Evolutionary conservation across 176 grass and related monocot genomes (phyloP).

Genomic region (Echinochloa phyllopogon): DNA sequence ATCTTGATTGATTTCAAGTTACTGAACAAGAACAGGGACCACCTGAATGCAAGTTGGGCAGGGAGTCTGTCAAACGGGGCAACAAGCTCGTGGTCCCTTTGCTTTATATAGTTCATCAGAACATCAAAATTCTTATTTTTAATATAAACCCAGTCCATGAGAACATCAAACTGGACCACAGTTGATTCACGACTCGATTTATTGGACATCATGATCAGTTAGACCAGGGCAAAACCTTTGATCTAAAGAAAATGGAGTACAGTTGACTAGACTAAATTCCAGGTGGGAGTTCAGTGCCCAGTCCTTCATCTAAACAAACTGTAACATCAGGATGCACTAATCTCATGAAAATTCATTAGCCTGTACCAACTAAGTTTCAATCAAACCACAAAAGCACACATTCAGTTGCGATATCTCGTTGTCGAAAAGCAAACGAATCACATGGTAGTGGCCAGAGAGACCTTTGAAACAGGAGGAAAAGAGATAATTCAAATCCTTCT

Average conservation of each 20-base stretch:
- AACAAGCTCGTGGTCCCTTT: too few relatives aligned
- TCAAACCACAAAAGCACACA: not conserved
- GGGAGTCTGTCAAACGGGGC: not conserved
- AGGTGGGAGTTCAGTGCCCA: not conserved
- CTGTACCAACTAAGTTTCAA: not conserved
- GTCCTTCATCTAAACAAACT: not conserved
- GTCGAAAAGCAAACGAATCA: not conserved
- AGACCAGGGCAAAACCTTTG: not conserved
- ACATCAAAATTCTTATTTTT: not conserved
- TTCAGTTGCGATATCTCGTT: not conserved
- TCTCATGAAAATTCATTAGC: not conserved
- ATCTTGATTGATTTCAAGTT: slow-evolving; percentile 18
- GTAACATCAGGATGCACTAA: too few relatives aligned
- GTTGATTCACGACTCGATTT: not conserved
- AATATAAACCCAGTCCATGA: not conserved
- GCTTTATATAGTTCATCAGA: not conserved
- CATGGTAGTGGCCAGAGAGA: not conserved
- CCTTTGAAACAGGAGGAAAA: not conserved
- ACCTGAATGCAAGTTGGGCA: slow-evolving; percentile 10
- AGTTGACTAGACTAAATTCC: not conserved
- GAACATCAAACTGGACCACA: not conserved
- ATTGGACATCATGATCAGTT: not conserved
- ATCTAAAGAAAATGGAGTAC: not conserved
- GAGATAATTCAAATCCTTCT: not conserved
- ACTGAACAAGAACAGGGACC: not conserved